Conservation (phyloP, 2,329 filamentous ascomycete genomes). For the Alternaria triticimaculans region DNA sequence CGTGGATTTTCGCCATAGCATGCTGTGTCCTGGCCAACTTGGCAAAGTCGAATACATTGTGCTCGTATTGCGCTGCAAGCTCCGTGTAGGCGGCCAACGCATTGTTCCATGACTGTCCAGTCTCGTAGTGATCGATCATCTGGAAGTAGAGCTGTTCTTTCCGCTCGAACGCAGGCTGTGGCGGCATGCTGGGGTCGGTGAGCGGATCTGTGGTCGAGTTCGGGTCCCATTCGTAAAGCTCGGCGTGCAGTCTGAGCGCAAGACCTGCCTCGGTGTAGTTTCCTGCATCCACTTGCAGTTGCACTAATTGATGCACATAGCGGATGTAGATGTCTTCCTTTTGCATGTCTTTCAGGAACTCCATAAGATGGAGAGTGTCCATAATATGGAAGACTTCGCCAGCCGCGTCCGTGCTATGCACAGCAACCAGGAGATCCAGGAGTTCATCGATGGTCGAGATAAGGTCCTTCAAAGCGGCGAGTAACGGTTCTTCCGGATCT, state of each 20-base stretch:
- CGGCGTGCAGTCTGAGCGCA: constrained; percentile 86
- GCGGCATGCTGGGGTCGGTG: constrained; percentile 76
- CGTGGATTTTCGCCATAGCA: constrained; percentile 91
- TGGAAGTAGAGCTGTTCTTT: constrained; percentile 92
- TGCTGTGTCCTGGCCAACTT: constrained; percentile 89
- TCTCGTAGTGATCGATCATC: constrained; percentile 94
- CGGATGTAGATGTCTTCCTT: constrained; percentile 96
- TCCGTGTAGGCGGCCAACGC: constrained; percentile 89
- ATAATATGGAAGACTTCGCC: constrained; percentile 83
- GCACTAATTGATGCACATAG: constrained; percentile 90
- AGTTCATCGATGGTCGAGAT: constrained; percentile 88
- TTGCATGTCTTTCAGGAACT: constrained; percentile 94
- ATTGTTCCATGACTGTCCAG: constrained; percentile 91
- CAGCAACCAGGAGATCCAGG: constrained; percentile 86
- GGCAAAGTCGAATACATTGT: constrained; percentile 85
- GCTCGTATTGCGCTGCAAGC: constrained; percentile 88
- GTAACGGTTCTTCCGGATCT: constrained; percentile 73
- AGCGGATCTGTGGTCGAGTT: constrained; percentile 69
- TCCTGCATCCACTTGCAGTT: constrained; percentile 74
- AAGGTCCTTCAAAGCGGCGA: constrained; percentile 76
- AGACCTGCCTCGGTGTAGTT: constrained; percentile 89
- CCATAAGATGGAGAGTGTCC: constrained; percentile 89
- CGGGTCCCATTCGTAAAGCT: constrained; percentile 91
- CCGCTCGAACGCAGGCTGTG: constrained; percentile 87
- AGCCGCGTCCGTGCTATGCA: constrained; percentile 76